Percentiles rank a stretch among this genome's conserved stretches.
Conservation (phyloP, 2,329 filamentous ascomycete genomes). For the Paecilomyces niveus region DNA sequence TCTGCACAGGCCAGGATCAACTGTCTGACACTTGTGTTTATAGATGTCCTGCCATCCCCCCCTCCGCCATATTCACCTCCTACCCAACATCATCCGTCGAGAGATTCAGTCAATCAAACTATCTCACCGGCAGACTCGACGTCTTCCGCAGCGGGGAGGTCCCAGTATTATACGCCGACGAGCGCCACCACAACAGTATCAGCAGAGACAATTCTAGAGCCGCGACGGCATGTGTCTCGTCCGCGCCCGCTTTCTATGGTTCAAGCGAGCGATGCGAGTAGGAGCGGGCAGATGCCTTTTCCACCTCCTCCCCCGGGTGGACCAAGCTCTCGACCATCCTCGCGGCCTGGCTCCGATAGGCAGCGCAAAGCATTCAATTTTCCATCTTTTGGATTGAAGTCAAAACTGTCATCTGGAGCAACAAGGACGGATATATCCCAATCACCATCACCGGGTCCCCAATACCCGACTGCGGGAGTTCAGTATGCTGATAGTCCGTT, state of each 20-base stretch:
- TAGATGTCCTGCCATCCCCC: constrained; percentile 26
- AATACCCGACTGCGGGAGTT: constrained; percentile 9
- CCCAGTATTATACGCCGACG: constrained; percentile 10
- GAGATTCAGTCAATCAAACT: constrained; percentile 10
- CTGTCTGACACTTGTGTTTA: constrained; percentile 9
- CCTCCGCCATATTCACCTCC: constrained; percentile 35
- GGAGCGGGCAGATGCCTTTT: constrained; percentile 22
- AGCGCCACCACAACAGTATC: constrained; percentile 6
- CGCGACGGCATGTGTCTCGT: constrained; percentile 18
- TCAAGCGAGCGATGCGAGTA: constrained; percentile 17
- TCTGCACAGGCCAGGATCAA: background rate
- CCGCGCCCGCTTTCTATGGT: constrained; percentile 28
- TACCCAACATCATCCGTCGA: constrained; percentile 16
- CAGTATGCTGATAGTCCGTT: constrained; percentile 15
- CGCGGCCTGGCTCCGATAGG: constrained; percentile 20
- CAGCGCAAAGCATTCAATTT: constrained; percentile 14
- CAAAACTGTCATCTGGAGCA: constrained; percentile 10
- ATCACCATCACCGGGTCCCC: constrained; percentile 5
- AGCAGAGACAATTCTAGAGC: constrained; percentile 14
- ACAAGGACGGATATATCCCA: background rate
- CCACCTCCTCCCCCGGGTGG: constrained; percentile 24
- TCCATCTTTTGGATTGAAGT: constrained; percentile 9
- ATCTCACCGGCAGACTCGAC: constrained; percentile 9
- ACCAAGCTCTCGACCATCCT: constrained; percentile 24
- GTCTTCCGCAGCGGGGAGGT: constrained; percentile 9